Evolutionary conservation across 108 stramenopile species (phyloP).

Genomic region (Thalassiosira profunda): DNA sequence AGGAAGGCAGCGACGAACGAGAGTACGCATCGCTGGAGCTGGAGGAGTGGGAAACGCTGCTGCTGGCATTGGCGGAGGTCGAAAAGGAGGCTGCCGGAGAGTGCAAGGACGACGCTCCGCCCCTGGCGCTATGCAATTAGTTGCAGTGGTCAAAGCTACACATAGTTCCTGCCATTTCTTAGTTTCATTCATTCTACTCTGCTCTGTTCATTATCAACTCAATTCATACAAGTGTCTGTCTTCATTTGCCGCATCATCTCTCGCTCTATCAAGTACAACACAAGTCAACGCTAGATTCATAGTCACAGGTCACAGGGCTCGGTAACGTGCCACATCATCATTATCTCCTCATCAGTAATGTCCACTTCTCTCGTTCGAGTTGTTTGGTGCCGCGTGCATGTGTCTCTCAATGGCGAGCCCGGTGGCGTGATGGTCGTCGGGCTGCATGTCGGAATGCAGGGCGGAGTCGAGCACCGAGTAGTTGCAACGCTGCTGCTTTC

Average conservation of each 20-base stretch:
- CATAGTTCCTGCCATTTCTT: too few relatives aligned
- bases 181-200: too few relatives aligned
- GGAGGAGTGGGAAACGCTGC: constrained; percentile 74
- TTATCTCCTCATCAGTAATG: constrained; percentile 13
- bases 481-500: not conserved
- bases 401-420: constrained; percentile 19
- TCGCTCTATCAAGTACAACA: too few relatives aligned
- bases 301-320: too few relatives aligned
- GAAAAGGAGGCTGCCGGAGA: not conserved
- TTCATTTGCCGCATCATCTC: too few relatives aligned
- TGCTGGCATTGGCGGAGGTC: constrained; percentile 49
- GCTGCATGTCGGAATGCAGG: not conserved
- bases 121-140: not conserved
- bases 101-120: not conserved
- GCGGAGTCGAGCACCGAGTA: not conserved
- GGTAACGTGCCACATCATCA: not conserved
- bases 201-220: not conserved
- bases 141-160: too few relatives aligned
- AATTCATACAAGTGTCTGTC: not conserved
- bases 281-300: too few relatives aligned
- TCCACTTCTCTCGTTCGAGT: too few relatives aligned
- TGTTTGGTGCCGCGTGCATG: too few relatives aligned
- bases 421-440: constrained; percentile 21
- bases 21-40: constrained; percentile 63
- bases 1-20: constrained; percentile 66